phyloP scores from a whole-genome alignment of 257 asterid genomes.

The Solanum chiquidenum region DNA sequence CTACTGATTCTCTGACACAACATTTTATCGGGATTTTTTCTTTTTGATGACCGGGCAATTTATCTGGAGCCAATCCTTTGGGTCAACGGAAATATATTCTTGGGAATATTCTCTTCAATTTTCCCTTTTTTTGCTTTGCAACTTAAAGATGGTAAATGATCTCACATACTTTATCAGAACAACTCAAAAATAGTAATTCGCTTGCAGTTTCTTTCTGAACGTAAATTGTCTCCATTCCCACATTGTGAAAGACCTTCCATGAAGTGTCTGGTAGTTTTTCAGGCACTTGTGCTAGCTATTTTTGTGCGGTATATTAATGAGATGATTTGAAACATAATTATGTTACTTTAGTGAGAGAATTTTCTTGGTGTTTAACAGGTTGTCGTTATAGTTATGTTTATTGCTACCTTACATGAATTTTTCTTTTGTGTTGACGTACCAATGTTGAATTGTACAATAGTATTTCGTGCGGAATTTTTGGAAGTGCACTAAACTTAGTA shows the following conservation, averaged over 20 bases:
- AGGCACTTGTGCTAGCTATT: background rate
- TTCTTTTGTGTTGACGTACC: background rate
- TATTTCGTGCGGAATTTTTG: background rate
- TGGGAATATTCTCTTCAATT: background rate
- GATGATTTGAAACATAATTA: background rate
- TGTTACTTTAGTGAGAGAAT: background rate
- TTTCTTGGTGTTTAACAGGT: background rate
- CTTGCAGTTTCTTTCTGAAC: background rate
- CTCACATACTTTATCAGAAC: background rate
- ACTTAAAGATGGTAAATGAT: background rate
- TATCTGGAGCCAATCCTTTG: background rate
- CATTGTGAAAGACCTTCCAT: background rate
- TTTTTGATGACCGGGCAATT: background rate
- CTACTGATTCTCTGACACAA: background rate
- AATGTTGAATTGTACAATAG: background rate
- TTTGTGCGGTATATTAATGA: background rate
- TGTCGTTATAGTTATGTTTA: background rate
- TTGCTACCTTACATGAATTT: background rate
- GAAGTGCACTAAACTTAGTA: background rate
- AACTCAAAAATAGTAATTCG: background rate
- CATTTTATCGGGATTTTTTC: background rate
- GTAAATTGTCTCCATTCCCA: background rate
- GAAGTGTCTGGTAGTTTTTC: background rate
- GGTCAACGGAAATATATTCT: background rate
- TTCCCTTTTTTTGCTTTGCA: background rate